These are phyloP conservation scores for Sporothrix phasma DNA, from an alignment of 2,329 filamentous ascomycete genomes.

Conservation along the genomic window DNA sequence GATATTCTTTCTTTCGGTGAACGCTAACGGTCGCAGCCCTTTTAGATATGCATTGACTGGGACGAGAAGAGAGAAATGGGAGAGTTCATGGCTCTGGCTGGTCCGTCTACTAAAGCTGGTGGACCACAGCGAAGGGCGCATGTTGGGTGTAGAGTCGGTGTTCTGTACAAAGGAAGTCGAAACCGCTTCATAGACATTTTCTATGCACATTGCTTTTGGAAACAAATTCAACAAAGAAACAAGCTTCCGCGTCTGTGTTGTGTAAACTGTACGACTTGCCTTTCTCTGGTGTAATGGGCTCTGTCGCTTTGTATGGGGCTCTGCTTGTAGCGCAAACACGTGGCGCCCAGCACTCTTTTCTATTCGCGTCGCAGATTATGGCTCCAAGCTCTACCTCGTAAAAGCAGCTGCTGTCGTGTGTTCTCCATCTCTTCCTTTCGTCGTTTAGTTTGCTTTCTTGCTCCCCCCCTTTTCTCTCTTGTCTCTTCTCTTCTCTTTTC, in stretches of 20 bases:
- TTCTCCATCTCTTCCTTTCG: too few species aligned
- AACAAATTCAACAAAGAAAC: too few species aligned
- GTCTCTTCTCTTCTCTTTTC: neutral
- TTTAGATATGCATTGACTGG: constrained; percentile 1
- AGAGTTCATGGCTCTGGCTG: neutral
- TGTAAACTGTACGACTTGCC: neutral
- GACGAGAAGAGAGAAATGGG: neutral
- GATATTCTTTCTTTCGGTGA: too few species aligned
- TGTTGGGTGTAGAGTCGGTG: constrained; percentile 1
- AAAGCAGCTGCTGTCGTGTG: too few species aligned
- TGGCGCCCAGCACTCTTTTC: constrained; percentile 1
- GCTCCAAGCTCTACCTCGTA: too few species aligned
- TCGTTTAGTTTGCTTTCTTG: too few species aligned
- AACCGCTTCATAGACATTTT: constrained; percentile 5
- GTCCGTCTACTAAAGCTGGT: neutral
- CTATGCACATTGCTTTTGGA: neutral
- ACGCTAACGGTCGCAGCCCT: constrained; percentile 4
- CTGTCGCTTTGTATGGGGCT: neutral
- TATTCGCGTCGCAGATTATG: constrained; percentile 12
- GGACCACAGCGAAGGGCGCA: neutral
- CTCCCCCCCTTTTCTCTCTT: neutral
- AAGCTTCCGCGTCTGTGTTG: neutral
- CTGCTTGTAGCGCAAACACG: constrained; percentile 2
- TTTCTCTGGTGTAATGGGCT: neutral
- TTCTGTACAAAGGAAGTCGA: constrained; percentile 11